Evolutionary conservation across 192 early-diverging fungal species (phyloP).

Genomic region (Backusella luteola): DNA sequence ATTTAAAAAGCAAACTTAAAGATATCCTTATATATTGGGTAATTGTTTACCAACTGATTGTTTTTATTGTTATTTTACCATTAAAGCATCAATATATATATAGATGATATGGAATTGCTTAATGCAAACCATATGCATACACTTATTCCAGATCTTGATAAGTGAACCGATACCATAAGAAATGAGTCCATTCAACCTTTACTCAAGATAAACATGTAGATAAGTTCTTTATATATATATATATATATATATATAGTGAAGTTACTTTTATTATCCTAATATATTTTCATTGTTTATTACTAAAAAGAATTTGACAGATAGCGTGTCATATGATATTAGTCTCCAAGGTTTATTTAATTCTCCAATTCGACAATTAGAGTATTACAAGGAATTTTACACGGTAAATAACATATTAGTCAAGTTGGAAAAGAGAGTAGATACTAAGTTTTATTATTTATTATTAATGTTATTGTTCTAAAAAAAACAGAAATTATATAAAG

Average conservation of each 20-base stretch:
- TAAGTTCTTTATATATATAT: too few species aligned
- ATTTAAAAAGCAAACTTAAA: slow-evolving; percentile 29
- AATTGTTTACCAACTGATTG: neutral
- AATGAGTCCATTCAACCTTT: slow-evolving; percentile 43
- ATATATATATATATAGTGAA: neutral
- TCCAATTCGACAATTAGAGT: slow-evolving; percentile 52
- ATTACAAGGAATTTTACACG: slow-evolving; percentile 55
- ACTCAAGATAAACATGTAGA: slow-evolving; percentile 36
- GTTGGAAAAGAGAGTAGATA: neutral
- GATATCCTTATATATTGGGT: slow-evolving; percentile 43
- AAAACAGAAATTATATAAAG: slow-evolving; percentile 46
- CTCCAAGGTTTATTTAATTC: slow-evolving; percentile 49
- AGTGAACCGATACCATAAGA: slow-evolving; percentile 46
- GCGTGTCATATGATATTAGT: slow-evolving; percentile 40
- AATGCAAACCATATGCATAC: slow-evolving; percentile 51
- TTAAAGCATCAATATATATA: slow-evolving; percentile 15
- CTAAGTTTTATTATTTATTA: neutral
- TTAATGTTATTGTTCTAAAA: neutral
- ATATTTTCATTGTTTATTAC: neutral
- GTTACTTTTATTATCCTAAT: slow-evolving; percentile 3
- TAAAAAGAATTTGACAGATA: slow-evolving; percentile 41
- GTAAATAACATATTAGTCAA: slow-evolving; percentile 21
- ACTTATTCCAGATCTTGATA: slow-evolving; percentile 45
- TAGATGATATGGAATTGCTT: slow-evolving; percentile 53
- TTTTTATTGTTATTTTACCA: neutral